A percentile compares a stretch with the other conserved stretches of the same genome.
These are phyloP conservation scores for Urtica urens DNA, from an alignment of 306 rosid genomes.

Conservation along the genomic window DNA sequence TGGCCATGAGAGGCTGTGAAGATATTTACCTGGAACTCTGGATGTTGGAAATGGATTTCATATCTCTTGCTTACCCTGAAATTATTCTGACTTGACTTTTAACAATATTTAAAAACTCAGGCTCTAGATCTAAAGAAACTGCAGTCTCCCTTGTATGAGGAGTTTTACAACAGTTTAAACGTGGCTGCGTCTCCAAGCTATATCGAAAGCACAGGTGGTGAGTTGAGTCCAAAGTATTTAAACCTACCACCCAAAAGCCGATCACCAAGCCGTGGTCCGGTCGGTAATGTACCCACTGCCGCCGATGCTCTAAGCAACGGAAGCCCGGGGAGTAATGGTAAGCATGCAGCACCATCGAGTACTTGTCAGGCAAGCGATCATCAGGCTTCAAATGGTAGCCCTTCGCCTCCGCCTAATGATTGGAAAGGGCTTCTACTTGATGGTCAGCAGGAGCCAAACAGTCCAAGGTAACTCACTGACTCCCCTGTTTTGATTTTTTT, in stretches of 20 bases:
- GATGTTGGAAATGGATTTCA: no score
- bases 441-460: conserved; percentile 59
- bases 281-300: conserved; percentile 35
- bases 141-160: conserved; percentile 89
- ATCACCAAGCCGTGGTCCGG: conserved; percentile 65
- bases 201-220: conserved; percentile 45
- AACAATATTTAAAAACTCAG: conserved; percentile 25
- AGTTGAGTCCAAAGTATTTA: conserved; percentile 52
- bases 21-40: no score
- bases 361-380: conserved; percentile 36
- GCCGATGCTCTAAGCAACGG: conserved; percentile 38
- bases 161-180: conserved; percentile 80
- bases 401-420: conserved; percentile 49
- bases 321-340: conserved; percentile 77
- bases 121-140: conserved; percentile 92
- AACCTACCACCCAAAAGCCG: conserved; percentile 93
- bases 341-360: conserved; percentile 41
- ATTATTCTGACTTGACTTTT: conserved; percentile 10
- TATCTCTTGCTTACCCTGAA: conserved; percentile 7
- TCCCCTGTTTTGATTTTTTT: conserved; percentile 5
- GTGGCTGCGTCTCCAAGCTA: conserved; percentile 53
- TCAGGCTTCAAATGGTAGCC: conserved; percentile 40
- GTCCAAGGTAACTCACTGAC: conserved; percentile 60
- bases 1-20: no score
- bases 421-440: conserved; percentile 48